Evolutionary conservation across 2,329 filamentous ascomycete genomes (phyloP).

Genomic region (Monilinia fructigena): DNA sequence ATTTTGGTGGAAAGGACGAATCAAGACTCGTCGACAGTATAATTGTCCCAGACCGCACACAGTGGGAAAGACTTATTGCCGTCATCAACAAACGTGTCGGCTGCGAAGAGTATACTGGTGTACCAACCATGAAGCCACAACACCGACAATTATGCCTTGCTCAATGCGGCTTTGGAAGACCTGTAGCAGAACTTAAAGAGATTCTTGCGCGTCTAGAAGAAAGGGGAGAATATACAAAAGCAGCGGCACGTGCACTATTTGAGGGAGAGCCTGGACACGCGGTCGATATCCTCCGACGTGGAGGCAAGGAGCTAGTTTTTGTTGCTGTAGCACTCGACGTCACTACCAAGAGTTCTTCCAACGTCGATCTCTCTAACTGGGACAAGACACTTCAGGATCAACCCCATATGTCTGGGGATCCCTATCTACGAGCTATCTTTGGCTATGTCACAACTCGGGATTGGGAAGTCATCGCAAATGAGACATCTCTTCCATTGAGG

Average conservation of each 20-base stretch:
- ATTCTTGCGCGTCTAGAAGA: conserved; percentile 48
- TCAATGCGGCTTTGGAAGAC: conserved; percentile 70
- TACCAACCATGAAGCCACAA: conserved; percentile 62
- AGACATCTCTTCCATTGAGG: conserved; percentile 68
- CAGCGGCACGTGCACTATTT: conserved; percentile 73
- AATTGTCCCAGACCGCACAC: conserved; percentile 45
- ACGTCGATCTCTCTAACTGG: conserved; percentile 40
- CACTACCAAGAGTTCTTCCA: conserved; percentile 51
- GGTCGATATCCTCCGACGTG: conserved; percentile 66
- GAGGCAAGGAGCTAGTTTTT: conserved; percentile 67
- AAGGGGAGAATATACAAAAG: conserved; percentile 64
- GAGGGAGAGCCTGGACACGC: conserved; percentile 67
- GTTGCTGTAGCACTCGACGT: conserved; percentile 66
- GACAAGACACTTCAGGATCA: conserved; percentile 34
- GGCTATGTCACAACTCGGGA: conserved; percentile 73
- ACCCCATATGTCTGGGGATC: conserved; percentile 59
- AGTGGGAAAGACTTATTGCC: conserved; percentile 63
- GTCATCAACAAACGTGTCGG: conserved; percentile 62
- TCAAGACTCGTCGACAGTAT: conserved; percentile 50
- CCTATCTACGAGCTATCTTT: conserved; percentile 77
- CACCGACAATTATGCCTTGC: conserved; percentile 74
- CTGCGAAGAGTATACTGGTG: conserved; percentile 62
- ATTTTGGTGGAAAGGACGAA: conserved; percentile 57
- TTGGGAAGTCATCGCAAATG: conserved; percentile 72
- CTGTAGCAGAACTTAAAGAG: conserved; percentile 47